Conservation (phyloP, 352 stramenopile species). For the Pythium pyrilobum region DNA sequence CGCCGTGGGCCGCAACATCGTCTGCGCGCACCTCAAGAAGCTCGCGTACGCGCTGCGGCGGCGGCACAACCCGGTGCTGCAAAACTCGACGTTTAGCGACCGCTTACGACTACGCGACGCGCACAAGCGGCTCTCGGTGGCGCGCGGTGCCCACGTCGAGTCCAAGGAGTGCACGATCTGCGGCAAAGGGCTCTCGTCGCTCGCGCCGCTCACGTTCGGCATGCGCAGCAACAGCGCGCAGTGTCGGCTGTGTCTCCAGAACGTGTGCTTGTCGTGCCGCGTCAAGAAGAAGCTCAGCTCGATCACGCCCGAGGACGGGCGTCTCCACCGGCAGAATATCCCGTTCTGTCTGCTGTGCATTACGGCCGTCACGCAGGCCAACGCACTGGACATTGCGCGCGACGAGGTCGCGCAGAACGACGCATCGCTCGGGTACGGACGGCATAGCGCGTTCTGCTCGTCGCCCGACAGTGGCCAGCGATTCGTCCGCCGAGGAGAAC, state of each 20-base stretch:
- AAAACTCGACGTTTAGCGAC: slow-evolving; percentile 7
- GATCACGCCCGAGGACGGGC: slow-evolving; percentile 7
- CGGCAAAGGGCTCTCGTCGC: slow-evolving; percentile 8
- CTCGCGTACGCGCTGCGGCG: slow-evolving; percentile 24
- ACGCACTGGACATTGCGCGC: slow-evolving; percentile 16
- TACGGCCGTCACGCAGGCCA: slow-evolving; percentile 15
- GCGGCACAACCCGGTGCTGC: neutral
- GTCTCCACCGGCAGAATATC: slow-evolving; percentile 11
- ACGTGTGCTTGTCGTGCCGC: slow-evolving; percentile 18
- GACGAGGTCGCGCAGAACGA: slow-evolving; percentile 18
- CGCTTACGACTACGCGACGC: slow-evolving; percentile 8
- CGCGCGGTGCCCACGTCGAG: neutral
- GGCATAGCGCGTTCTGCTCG: slow-evolving; percentile 2
- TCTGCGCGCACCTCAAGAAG: slow-evolving; percentile 52
- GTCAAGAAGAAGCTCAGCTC: slow-evolving; percentile 21
- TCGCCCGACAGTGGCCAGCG: slow-evolving; percentile 8
- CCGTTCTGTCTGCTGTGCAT: slow-evolving; percentile 19
- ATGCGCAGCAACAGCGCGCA: slow-evolving; percentile 1
- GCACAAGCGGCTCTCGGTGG: slow-evolving; percentile 2
- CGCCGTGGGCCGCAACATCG: slow-evolving; percentile 35
- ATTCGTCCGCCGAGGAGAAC: slow-evolving; percentile 12
- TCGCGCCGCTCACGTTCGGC: slow-evolving; percentile 15
- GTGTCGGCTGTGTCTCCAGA: slow-evolving; percentile 17
- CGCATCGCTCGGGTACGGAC: slow-evolving; percentile 12
- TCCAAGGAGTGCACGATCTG: slow-evolving; percentile 15